phyloP scores from a whole-genome alignment of 768 basidiomycete species.

The Mycena rebaudengoi region DNA sequence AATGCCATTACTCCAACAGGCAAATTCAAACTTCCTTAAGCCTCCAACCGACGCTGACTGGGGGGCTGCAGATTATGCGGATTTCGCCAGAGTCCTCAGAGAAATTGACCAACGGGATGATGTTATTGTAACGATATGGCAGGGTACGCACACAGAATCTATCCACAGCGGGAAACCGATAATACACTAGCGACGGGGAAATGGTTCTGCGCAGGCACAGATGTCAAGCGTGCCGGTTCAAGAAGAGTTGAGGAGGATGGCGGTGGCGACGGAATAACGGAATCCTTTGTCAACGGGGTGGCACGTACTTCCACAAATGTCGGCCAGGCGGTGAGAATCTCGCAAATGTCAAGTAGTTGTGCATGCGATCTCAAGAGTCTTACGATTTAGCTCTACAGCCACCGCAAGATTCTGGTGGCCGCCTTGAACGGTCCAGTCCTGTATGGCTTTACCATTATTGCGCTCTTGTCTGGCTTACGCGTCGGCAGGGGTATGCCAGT shows the following conservation, averaged over 20 bases:
- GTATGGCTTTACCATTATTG: conserved; percentile 1
- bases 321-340: conserved; percentile 68
- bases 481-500: conserved; percentile 52
- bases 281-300: conserved; percentile 55
- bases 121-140: conserved; percentile 73
- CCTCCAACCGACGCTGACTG: neutral
- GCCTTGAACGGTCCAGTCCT: conserved; percentile 81
- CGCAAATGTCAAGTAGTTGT: neutral
- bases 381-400: conserved; percentile 68
- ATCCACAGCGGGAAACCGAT: neutral
- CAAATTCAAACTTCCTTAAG: conserved; percentile 24
- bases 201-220: conserved; percentile 82
- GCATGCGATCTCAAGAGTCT: neutral
- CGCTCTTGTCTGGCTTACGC: neutral
- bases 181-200: conserved; percentile 56
- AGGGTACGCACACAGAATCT: conserved; percentile 62
- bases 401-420: conserved; percentile 74
- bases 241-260: conserved; percentile 1
- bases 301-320: conserved; percentile 65
- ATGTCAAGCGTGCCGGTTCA: too few species aligned
- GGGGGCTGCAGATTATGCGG: conserved; percentile 61
- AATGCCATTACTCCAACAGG: conserved; percentile 69
- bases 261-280: conserved; percentile 47
- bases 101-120: conserved; percentile 67
- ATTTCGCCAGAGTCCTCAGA: conserved; percentile 64